Conservation (phyloP, 2,329 filamentous ascomycete genomes). For the Thelonectria discophora region DNA sequence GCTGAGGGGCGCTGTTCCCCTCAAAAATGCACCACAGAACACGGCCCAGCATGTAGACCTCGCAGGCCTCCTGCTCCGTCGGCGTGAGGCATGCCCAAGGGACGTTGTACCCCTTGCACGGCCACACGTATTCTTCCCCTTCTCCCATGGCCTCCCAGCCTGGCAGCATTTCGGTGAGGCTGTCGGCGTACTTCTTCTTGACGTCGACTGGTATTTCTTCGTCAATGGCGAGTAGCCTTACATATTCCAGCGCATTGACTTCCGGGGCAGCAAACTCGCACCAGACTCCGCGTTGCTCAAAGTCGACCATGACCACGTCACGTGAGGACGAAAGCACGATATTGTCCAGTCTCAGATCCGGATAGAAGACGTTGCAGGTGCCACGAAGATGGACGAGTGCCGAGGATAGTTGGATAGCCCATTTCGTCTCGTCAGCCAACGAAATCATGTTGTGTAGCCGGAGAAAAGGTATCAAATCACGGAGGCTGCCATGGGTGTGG, state of each 20-base stretch:
- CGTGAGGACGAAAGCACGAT: slow-evolving; percentile 59
- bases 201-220: slow-evolving; percentile 54
- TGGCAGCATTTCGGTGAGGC: slow-evolving; percentile 56
- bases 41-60: slow-evolving; percentile 70
- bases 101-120: slow-evolving; percentile 61
- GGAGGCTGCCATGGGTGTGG: slow-evolving; percentile 62
- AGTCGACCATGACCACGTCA: slow-evolving; percentile 66
- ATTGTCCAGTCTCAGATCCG: slow-evolving; percentile 68
- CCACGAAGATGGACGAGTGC: slow-evolving; percentile 61
- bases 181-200: slow-evolving; percentile 51
- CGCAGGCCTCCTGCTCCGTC: slow-evolving; percentile 63
- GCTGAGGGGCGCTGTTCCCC: slow-evolving; percentile 65
- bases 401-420: slow-evolving; percentile 62
- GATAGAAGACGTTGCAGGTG: slow-evolving; percentile 60
- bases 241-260: slow-evolving; percentile 66
- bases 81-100: slow-evolving; percentile 63
- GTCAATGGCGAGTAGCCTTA: slow-evolving; percentile 62
- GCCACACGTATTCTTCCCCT: slow-evolving; percentile 58
- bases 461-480: slow-evolving; percentile 63
- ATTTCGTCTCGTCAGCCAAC: slow-evolving; percentile 58
- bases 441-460: slow-evolving; percentile 56
- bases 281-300: slow-evolving; percentile 71
- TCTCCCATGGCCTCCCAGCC: slow-evolving; percentile 54
- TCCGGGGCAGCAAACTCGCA: slow-evolving; percentile 69
- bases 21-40: slow-evolving; percentile 71